A percentile compares a stretch with the other conserved stretches of the same genome.
Evolutionary conservation across 1,284 basidiomycete genomes (phyloP).

Genomic region (Caloboletus firmus): DNA sequence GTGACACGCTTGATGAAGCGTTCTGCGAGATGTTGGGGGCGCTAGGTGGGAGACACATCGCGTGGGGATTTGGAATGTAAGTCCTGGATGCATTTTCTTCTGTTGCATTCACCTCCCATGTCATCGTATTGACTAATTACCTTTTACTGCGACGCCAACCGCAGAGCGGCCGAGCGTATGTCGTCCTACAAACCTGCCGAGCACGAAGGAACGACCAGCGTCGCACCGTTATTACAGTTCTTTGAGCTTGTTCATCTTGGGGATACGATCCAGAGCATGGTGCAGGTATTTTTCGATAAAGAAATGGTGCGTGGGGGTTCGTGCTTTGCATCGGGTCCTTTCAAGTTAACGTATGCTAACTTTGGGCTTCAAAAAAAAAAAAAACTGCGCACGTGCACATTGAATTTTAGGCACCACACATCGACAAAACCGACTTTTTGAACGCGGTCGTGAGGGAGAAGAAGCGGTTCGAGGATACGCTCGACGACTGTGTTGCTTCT

Average conservation of each 20-base stretch:
- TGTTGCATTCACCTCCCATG: neutral
- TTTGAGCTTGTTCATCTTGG: slow-evolving; percentile 97
- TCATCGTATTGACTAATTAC: neutral
- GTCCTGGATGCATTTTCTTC: slow-evolving; percentile 26
- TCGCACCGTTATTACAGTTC: slow-evolving; percentile 93
- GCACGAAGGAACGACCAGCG: slow-evolving; percentile 73
- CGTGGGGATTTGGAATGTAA: slow-evolving; percentile 81
- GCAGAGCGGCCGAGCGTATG: slow-evolving; percentile 84
- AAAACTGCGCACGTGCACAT: neutral
- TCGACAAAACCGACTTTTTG: slow-evolving; percentile 91
- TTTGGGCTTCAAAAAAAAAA: neutral
- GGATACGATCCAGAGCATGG: slow-evolving; percentile 96
- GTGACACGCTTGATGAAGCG: slow-evolving; percentile 89
- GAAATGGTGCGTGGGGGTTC: slow-evolving; percentile 61
- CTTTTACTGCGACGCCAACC: neutral
- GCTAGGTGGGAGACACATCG: slow-evolving; percentile 78
- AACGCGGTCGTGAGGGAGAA: slow-evolving; percentile 94
- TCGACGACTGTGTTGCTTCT: slow-evolving; percentile 92
- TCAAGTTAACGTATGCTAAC: neutral
- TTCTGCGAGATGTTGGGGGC: slow-evolving; percentile 84
- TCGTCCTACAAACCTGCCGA: slow-evolving; percentile 83
- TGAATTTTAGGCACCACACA: slow-evolving; percentile 67
- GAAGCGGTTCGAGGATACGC: slow-evolving; percentile 87
- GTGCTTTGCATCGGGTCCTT: neutral
- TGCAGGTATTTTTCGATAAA: slow-evolving; percentile 97